A percentile compares a stretch with the other conserved stretches of the same genome.
phyloP scores from a whole-genome alignment of 768 basidiomycete genomes.

The Ramaria sp. region DNA sequence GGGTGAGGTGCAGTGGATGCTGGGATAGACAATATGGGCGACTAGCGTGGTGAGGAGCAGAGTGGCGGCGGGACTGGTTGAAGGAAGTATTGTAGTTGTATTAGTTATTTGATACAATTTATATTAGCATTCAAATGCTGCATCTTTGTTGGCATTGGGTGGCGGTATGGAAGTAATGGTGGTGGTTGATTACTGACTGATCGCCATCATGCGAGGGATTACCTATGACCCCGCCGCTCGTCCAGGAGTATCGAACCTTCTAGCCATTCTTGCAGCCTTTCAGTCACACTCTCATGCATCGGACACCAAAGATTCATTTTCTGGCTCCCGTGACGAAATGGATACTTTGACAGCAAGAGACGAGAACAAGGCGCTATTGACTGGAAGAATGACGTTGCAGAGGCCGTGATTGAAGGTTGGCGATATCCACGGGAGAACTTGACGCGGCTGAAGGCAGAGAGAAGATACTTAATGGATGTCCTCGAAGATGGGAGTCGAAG shows the following conservation, averaged over 20 bases:
- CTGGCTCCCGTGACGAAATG: constrained; percentile 35
- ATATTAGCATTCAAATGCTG: too few species aligned
- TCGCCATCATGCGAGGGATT: constrained; percentile 48
- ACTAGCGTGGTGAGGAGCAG: too few species aligned
- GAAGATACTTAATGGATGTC: constrained; percentile 47
- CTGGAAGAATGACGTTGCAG: constrained; percentile 67
- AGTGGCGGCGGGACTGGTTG: too few species aligned
- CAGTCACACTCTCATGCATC: background rate
- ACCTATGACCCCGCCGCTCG: constrained; percentile 73
- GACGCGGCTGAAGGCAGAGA: constrained; percentile 48
- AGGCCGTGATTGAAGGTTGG: constrained; percentile 61
- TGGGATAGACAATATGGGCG: too few species aligned
- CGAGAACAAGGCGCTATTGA: constrained; percentile 44
- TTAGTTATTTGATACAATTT: too few species aligned
- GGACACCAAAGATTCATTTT: background rate
- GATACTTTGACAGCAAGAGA: constrained; percentile 39
- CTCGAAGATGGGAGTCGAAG: constrained; percentile 51
- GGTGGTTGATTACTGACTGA: too few species aligned
- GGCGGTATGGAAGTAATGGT: too few species aligned
- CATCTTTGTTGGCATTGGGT: too few species aligned
- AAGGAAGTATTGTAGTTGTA: too few species aligned
- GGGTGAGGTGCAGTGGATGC: too few species aligned
- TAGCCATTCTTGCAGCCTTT: constrained; percentile 68
- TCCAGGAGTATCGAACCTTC: constrained; percentile 75
- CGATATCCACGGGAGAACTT: constrained; percentile 61